Percentiles rank a stretch among this genome's conserved stretches.
Conservation (phyloP, 306 rosid species). For the Fragaria ananassa region DNA sequence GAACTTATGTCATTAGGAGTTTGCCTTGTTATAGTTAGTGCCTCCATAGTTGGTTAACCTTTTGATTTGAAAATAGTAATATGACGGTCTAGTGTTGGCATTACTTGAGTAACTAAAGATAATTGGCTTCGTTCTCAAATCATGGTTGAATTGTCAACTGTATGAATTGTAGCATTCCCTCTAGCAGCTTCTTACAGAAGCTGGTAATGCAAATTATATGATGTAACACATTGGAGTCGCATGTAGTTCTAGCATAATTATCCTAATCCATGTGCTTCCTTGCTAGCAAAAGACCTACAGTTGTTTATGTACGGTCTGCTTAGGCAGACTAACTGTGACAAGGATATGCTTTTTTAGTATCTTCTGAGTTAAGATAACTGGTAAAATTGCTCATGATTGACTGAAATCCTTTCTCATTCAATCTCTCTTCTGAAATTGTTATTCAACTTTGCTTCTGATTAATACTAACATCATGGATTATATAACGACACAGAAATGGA, state of each 20-base stretch:
- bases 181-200: not conserved
- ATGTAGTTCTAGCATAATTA: not conserved
- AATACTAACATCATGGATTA: conserved; percentile 20
- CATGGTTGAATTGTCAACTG: not conserved
- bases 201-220: not conserved
- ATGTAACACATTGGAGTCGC: not conserved
- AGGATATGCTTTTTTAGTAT: not conserved
- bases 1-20: not conserved
- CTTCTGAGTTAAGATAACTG: not conserved
- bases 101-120: not conserved
- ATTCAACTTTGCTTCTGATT: conserved; percentile 6
- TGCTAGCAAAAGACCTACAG: not conserved
- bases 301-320: not conserved
- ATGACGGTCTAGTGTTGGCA: not conserved
- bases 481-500: conserved; percentile 74
- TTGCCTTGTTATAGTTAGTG: no score
- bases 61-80: no score
- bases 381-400: not conserved
- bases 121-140: not conserved
- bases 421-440: not conserved
- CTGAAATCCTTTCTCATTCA: no score
- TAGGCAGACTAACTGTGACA: not conserved
- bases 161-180: not conserved
- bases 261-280: not conserved
- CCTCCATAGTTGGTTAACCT: no score